Evolutionary conservation across 1,284 basidiomycete species (phyloP).

Genomic region (Ustilago crameri): DNA sequence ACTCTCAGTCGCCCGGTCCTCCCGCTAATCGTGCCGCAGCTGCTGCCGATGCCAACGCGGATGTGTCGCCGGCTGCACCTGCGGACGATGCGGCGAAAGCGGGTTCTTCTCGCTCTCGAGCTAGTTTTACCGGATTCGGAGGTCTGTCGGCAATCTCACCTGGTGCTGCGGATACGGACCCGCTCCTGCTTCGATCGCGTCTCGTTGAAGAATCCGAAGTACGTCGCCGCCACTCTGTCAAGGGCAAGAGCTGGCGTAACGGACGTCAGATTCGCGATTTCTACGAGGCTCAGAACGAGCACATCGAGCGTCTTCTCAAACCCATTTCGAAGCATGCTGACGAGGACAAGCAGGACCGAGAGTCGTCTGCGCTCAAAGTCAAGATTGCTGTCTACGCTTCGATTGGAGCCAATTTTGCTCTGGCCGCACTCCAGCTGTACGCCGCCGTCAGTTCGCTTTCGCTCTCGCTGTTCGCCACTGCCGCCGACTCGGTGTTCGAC

Average conservation of each 20-base stretch:
- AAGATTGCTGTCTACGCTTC: slow-evolving; percentile 88
- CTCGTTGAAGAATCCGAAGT: slow-evolving; percentile 69
- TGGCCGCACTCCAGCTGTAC: slow-evolving; percentile 72
- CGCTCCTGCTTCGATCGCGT: slow-evolving; percentile 68
- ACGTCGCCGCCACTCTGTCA: slow-evolving; percentile 65
- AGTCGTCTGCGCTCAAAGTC: slow-evolving; percentile 72
- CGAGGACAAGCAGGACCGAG: slow-evolving; percentile 77
- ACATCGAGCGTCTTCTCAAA: slow-evolving; percentile 85
- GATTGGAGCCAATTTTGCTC: slow-evolving; percentile 76
- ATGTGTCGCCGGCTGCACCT: slow-evolving; percentile 11
- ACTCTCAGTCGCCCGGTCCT: slow-evolving; percentile 22
- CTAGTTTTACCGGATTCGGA: slow-evolving; percentile 32
- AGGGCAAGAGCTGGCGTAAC: slow-evolving; percentile 63
- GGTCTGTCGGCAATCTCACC: slow-evolving; percentile 24
- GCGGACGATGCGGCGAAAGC: neutral
- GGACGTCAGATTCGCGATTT: slow-evolving; percentile 74
- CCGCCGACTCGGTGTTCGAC: slow-evolving; percentile 89
- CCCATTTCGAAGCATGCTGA: slow-evolving; percentile 85
- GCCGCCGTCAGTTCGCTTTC: slow-evolving; percentile 87
- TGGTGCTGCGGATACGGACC: slow-evolving; percentile 66
- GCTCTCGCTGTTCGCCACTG: slow-evolving; percentile 87
- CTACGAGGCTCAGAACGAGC: slow-evolving; percentile 85
- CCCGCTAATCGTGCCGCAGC: neutral
- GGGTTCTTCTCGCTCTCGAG: slow-evolving; percentile 31
- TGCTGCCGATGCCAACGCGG: neutral